Conservation (phyloP, 768 basidiomycete genomes). For the Mycena crocata region DNA sequence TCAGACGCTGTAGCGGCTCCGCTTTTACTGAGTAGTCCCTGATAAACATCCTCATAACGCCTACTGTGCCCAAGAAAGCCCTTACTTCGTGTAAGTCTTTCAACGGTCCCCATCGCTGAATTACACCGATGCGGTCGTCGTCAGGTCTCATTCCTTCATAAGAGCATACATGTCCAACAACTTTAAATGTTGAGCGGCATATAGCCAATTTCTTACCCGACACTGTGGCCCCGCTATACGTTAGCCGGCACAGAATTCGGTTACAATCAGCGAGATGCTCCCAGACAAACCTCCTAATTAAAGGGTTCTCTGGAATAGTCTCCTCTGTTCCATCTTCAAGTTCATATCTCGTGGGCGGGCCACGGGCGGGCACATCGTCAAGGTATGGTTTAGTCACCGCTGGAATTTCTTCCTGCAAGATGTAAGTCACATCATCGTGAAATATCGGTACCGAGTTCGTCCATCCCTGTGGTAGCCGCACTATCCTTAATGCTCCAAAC, state of each 20-base stretch:
- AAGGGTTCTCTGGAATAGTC: slow-evolving; percentile 39
- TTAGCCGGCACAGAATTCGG: slow-evolving; percentile 46
- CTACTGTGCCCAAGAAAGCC: neutral
- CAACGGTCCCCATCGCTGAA: neutral
- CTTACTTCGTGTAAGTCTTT: neutral
- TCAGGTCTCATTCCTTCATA: neutral
- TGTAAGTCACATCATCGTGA: slow-evolving; percentile 17
- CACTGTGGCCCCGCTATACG: slow-evolving; percentile 35
- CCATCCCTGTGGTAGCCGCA: slow-evolving; percentile 44
- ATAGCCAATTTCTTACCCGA: neutral
- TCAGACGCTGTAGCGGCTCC: neutral
- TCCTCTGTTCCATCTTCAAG: slow-evolving; percentile 22
- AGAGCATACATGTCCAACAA: slow-evolving; percentile 9
- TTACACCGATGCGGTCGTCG: neutral
- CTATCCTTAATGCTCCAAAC: slow-evolving; percentile 35
- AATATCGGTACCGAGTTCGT: slow-evolving; percentile 31
- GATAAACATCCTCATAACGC: neutral
- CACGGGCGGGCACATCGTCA: slow-evolving; percentile 20
- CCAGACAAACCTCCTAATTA: slow-evolving; percentile 48
- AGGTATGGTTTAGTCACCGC: slow-evolving; percentile 27
- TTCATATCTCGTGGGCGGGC: slow-evolving; percentile 3
- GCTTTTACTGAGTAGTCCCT: neutral
- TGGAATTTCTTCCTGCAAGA: slow-evolving; percentile 17
- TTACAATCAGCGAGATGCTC: slow-evolving; percentile 51
- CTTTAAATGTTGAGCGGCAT: neutral